Evolutionary conservation across 2,329 filamentous ascomycete species (phyloP), one percentile per base, ranked within the genome.

Genomic region (Apiospora kogelbergensis): DNA sequence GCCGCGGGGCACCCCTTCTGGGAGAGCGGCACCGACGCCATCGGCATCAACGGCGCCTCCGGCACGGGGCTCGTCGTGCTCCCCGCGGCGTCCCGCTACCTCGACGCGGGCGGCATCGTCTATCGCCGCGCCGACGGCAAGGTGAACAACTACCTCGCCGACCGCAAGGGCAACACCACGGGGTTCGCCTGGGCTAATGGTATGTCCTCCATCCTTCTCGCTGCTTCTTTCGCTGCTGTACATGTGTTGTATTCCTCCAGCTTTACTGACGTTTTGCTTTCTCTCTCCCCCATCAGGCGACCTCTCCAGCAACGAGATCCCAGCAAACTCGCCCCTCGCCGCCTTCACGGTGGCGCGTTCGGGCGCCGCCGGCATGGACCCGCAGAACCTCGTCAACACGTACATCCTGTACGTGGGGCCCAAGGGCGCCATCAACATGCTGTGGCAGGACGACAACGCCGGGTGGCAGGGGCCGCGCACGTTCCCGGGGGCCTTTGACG

Each of bases 401-500:
- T 73, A 73, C 63, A 70, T 74, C 53, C 68, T 74, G 9, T 73
- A 75, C 48, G 70, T 73, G 42, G 72, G 73, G 69, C 5, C 67
- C 40, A 42, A 69, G 48, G 72, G 68, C 17, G 57, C 11, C 37
- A 70, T 74, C 66, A 70, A 73, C 40, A 68, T 74, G 2, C 66
- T 74, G 10, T 74, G 72, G 72, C 73, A 74, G 66, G 73, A 73
- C 65, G 72, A 72, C 64, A 67, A 68, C 26, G 64, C 63, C 17
- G 71, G 70, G 6, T 74, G 73, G 73, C 69, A 74, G 60, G 73
- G 73, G 1, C 17, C 26, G 0, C 17, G 17, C 17, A 24, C 68
- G 57, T 72, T 72, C 2, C 71, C 67, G 15, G 69, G 67, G 15
- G 73, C 72, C 26, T 63, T 74, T n/a, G 60, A 48, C 20, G 71